A percentile compares a stretch with the other conserved stretches of the same genome.
These are phyloP conservation scores for Helenozyma rhizophorensis DNA, from an alignment of 805 yeast species.

Conservation along the genomic window DNA sequence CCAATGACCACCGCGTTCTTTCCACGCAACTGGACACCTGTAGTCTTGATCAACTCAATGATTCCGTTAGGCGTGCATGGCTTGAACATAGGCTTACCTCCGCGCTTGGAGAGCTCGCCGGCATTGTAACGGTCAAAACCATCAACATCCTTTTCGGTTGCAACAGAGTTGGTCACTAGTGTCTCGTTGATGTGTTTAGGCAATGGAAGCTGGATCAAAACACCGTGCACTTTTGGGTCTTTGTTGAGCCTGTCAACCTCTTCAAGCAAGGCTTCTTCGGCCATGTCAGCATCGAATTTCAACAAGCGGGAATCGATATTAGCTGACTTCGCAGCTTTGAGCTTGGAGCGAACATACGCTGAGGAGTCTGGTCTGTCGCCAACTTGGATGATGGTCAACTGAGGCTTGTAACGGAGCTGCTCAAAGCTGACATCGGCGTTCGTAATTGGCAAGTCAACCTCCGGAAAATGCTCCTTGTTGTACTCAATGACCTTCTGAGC, in stretches of 20 bases:
- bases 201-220: slow-evolving; percentile 85
- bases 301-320: slow-evolving; percentile 64
- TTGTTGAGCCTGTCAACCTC: slow-evolving; percentile 62
- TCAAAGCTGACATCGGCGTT: slow-evolving; percentile 21
- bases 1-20: slow-evolving; percentile 89
- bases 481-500: slow-evolving; percentile 38
- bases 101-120: slow-evolving; percentile 85
- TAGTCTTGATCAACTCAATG: slow-evolving; percentile 69
- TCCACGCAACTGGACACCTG: slow-evolving; percentile 68
- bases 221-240: slow-evolving; percentile 77
- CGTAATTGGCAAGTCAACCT: slow-evolving; percentile 12
- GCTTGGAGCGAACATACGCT: slow-evolving; percentile 87
- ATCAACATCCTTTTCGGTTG: slow-evolving; percentile 84
- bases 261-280: slow-evolving; percentile 57
- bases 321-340: slow-evolving; percentile 84
- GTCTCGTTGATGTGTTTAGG: slow-evolving; percentile 80
- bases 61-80: slow-evolving; percentile 98
- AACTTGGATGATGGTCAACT: slow-evolving; percentile 80
- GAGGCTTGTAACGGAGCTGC: slow-evolving; percentile 56
- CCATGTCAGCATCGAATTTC: slow-evolving; percentile 57
- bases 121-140: slow-evolving; percentile 88
- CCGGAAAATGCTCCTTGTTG: slow-evolving; percentile 27
- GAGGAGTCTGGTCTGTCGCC: slow-evolving; percentile 88
- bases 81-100: slow-evolving; percentile 74
- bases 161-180: slow-evolving; percentile 74